Conservation (phyloP, 371 early-diverging fungal species). For the Mortierella sp. region DNA sequence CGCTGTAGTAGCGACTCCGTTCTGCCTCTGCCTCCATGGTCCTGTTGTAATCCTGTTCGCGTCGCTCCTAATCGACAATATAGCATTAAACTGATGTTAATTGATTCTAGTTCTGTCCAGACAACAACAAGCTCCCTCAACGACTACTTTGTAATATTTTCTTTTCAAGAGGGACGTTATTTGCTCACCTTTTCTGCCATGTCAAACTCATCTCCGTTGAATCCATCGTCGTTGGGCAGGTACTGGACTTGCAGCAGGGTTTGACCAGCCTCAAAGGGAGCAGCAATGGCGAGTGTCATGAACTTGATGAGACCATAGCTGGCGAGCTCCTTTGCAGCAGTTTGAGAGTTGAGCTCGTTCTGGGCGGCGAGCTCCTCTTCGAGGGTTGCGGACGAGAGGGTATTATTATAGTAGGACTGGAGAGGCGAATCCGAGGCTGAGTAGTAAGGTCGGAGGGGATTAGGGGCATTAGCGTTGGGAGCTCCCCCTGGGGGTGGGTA, state of each 20-base stretch:
- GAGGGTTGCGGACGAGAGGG: constrained; percentile 38
- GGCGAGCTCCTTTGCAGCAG: constrained; percentile 64
- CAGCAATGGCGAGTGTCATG: constrained; percentile 76
- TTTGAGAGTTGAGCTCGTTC: constrained; percentile 50
- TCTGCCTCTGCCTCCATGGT: constrained; percentile 33
- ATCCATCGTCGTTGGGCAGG: constrained; percentile 70
- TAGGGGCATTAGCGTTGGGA: constrained; percentile 55
- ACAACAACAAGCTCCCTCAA: background rate
- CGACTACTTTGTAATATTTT: background rate
- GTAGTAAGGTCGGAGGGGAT: constrained; percentile 60
- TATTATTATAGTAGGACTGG: constrained; percentile 57
- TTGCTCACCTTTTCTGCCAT: constrained; percentile 46
- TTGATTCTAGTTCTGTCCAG: background rate
- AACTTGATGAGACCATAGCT: constrained; percentile 81
- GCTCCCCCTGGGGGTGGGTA: constrained; percentile 56
- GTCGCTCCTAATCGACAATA: constrained; percentile 21
- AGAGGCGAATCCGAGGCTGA: constrained; percentile 50
- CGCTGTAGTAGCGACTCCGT: constrained; percentile 27
- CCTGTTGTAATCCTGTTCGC: constrained; percentile 33
- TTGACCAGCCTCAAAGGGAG: constrained; percentile 86
- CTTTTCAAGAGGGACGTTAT: background rate
- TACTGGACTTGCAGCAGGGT: constrained; percentile 90
- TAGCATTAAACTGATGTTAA: background rate
- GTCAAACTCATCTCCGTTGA: constrained; percentile 50
- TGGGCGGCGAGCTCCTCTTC: constrained; percentile 56